Conservation (phyloP, 176 grass and related monocot genomes). For the Musa beccarii region DNA sequence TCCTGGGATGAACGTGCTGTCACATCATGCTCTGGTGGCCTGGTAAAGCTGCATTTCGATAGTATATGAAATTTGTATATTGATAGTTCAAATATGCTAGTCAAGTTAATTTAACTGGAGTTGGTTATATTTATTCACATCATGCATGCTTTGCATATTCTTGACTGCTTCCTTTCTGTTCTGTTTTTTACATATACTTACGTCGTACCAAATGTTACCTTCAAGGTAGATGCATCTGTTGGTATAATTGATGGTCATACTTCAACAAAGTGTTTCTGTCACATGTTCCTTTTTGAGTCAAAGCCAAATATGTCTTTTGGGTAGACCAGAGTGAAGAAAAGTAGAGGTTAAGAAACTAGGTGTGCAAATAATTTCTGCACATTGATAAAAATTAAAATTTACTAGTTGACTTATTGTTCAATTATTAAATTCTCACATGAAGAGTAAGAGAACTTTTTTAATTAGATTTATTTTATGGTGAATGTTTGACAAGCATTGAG, state of each 20-base stretch:
- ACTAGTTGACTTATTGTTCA: not conserved
- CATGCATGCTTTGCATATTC: not conserved
- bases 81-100: not conserved
- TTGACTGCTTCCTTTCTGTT: not conserved
- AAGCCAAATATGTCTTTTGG: not conserved
- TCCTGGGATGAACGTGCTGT: constrained; percentile 88
- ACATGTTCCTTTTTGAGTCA: not conserved
- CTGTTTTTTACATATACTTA: not conserved
- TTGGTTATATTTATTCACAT: not conserved
- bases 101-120: not conserved
- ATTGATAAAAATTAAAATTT: not conserved
- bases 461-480: not conserved
- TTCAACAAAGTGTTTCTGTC: too few species aligned
- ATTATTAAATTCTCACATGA: not conserved
- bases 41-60: constrained; percentile 28
- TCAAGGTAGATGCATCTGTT: not conserved
- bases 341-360: too few species aligned
- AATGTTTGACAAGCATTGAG: not conserved
- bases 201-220: not conserved
- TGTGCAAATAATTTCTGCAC: not conserved
- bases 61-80: too few species aligned
- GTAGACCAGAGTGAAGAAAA: not conserved
- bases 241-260: too few species aligned
- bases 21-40: constrained; percentile 93
- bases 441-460: not conserved